phyloP scores from a whole-genome alignment of 257 asterid species.

The Coffea canephora region DNA sequence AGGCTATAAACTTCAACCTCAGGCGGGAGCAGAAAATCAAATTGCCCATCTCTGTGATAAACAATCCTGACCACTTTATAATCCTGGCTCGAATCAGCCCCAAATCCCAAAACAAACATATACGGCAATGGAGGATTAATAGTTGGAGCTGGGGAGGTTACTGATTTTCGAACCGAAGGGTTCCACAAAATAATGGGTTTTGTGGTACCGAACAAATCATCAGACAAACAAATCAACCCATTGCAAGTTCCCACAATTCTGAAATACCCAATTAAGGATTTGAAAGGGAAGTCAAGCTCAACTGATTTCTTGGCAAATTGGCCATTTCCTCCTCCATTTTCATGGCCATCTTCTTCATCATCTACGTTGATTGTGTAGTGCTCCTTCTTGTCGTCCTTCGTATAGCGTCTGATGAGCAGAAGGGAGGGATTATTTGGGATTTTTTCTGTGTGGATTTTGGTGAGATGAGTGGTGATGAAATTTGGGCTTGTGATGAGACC shows the following conservation, averaged over 20 bases:
- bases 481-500: conserved; percentile 39
- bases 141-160: conserved; percentile 31
- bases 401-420: conserved; percentile 40
- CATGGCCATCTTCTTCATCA: conserved; percentile 7
- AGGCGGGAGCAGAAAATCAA: conserved; percentile 24
- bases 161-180: conserved; percentile 40
- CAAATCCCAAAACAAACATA: conserved; percentile 47
- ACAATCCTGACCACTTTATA: conserved; percentile 61
- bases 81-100: conserved; percentile 29
- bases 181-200: conserved; percentile 43
- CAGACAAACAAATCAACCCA: conserved; percentile 53
- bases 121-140: conserved; percentile 28
- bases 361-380: conserved; percentile 30
- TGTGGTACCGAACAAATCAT: conserved; percentile 35
- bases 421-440: conserved; percentile 5
- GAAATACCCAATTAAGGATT: conserved; percentile 40
- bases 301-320: conserved; percentile 18
- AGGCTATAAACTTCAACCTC: conserved; percentile 46
- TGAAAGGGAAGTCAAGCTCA: conserved; percentile 37
- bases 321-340: not conserved
- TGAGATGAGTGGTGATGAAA: conserved; percentile 41
- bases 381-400: conserved; percentile 27
- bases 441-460: conserved; percentile 10
- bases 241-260: conserved; percentile 56
- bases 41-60: conserved; percentile 21